These are phyloP conservation scores for Rosellinia necatrix DNA, from an alignment of 2,329 filamentous ascomycete genomes.

Conservation along the genomic window DNA sequence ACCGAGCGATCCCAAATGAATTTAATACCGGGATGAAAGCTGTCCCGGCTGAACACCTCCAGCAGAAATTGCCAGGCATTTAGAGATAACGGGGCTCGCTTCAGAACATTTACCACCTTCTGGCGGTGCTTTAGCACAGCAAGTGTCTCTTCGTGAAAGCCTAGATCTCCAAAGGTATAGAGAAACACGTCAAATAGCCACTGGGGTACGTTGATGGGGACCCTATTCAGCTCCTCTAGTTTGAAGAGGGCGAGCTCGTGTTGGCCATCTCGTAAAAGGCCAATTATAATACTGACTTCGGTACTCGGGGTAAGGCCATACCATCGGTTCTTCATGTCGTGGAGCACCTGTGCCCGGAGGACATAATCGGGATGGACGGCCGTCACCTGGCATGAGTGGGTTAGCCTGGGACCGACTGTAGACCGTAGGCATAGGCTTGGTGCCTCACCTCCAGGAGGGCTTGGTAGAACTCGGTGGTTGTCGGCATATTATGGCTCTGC, in stretches of 20 bases:
- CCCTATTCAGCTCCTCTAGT: constrained; percentile 67
- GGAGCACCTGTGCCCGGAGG: constrained; percentile 71
- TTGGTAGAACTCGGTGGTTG: constrained; percentile 72
- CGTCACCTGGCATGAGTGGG: constrained; percentile 57
- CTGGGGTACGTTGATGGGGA: constrained; percentile 58
- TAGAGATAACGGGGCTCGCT: constrained; percentile 27
- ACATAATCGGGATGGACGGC: constrained; percentile 86
- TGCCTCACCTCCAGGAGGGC: constrained; percentile 51
- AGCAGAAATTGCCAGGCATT: constrained; percentile 69
- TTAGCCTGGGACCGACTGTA: constrained; percentile 7
- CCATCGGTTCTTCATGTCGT: constrained; percentile 77
- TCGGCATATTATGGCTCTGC: constrained; percentile 61
- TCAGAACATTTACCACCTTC: constrained; percentile 31
- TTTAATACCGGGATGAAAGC: constrained; percentile 66
- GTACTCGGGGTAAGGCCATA: constrained; percentile 64
- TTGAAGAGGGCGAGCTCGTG: constrained; percentile 78
- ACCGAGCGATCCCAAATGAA: constrained; percentile 76
- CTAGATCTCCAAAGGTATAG: constrained; percentile 71
- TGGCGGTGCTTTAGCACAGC: constrained; percentile 66
- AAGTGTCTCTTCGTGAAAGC: constrained; percentile 79
- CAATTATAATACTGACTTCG: constrained; percentile 70
- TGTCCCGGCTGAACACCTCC: constrained; percentile 70
- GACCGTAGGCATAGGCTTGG: constrained; percentile 3
- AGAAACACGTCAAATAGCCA: constrained; percentile 84
- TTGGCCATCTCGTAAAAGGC: constrained; percentile 78